Evolutionary conservation across 2,329 filamentous ascomycete genomes (phyloP), one percentile per base, ranked within the genome.

Genomic region (Septoria petroselini): DNA sequence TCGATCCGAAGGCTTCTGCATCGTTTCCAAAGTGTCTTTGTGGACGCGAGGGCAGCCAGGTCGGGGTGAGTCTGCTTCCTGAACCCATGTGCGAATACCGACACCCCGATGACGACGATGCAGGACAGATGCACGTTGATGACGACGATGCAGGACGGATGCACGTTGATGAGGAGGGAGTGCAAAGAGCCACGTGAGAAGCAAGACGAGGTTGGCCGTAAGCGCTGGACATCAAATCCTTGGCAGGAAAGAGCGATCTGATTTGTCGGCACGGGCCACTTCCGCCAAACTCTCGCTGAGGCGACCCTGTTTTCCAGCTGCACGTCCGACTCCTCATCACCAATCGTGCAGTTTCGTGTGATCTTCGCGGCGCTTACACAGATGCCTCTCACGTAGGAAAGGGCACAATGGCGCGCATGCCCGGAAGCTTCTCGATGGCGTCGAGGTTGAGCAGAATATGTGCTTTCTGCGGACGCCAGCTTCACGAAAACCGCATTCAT

Each of bases 321-420:
- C 38, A 54, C 42, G 27, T 43, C 37, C 19, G 17, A 29, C 37
- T 17, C 35, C 37, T 41, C 42, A 35, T 48, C 31, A 48, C 52
- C 48, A 53, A 53, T 56, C 54, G 41, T 52, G 38, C 42, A 40
- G 18, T 39, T 33, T 42, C 33, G 43, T 47, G 46, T 50, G 42
- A 50, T 48, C 11, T 35, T 30, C 49, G 25, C 53, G 46, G 50
- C 53, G 50, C 50, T 42, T 55, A 48, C 25, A 35, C 42, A 41
- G 27, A 43, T 35, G 40, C 15, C 31, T 34, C 19, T 14, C 17
- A n/a, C n/a, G 30, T 15, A 35, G 18, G 27, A 33, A 34, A 17
- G 33, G n/a, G 33, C 40, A 38, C 35, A 3, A 38, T 51, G 43
- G 40, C 33, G 25, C 19, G 18, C 48, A 35, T 33, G 37, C 25